Evolutionary conservation across 495 filamentous ascomycete species (phyloP).

Genomic region (Usnea hakonensis): DNA sequence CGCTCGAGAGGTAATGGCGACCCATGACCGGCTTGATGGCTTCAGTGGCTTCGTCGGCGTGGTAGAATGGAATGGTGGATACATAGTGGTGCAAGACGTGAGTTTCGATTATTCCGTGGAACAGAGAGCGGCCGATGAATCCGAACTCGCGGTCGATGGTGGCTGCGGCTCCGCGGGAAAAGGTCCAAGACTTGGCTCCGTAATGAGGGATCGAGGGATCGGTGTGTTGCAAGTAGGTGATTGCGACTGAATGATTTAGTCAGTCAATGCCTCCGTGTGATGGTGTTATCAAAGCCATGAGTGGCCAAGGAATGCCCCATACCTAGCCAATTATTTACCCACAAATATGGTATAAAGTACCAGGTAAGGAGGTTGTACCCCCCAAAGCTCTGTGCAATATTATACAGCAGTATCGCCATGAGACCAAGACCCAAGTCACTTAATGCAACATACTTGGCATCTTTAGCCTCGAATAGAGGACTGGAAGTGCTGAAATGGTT

Average conservation of each 20-base stretch:
- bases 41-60: conserved; percentile 53
- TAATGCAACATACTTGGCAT: conserved; percentile 70
- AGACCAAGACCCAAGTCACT: conserved; percentile 76
- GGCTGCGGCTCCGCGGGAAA: conserved; percentile 48
- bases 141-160: conserved; percentile 56
- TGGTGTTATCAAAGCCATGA: no score
- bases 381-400: conserved; percentile 63
- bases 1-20: conserved; percentile 46
- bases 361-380: conserved; percentile 79
- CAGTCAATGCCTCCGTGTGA: conserved; percentile 27
- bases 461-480: conserved; percentile 86
- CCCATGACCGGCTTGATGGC: conserved; percentile 53
- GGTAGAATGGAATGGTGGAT: conserved; percentile 54
- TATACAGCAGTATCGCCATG: conserved; percentile 46
- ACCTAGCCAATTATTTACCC: conserved; percentile 92
- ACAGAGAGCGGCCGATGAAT: conserved; percentile 44
- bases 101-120: conserved; percentile 56
- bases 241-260: conserved; percentile 46
- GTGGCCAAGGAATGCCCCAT: no score
- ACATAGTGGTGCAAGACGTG: conserved; percentile 55
- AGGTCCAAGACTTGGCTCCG: conserved; percentile 47
- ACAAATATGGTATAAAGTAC: conserved; percentile 90
- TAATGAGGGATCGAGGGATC: conserved; percentile 52
- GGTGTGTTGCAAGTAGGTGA: conserved; percentile 55
- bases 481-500: conserved; percentile 89